These are phyloP conservation scores for Penicillium paneum DNA, from an alignment of 2,329 filamentous ascomycete genomes.

Conservation along the genomic window DNA sequence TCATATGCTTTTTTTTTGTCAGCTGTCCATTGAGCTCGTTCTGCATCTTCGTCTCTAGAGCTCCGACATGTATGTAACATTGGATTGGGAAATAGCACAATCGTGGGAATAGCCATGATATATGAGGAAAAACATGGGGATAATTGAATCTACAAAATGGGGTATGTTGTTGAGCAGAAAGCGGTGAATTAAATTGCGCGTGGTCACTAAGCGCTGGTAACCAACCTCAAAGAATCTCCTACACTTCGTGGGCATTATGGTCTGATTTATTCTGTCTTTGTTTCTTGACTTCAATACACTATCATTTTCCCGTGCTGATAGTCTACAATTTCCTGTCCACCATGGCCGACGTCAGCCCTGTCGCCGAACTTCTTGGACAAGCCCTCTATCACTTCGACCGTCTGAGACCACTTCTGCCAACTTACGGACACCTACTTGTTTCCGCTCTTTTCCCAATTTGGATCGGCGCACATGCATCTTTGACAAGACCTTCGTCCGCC, in stretches of 20 bases:
- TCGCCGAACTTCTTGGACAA: slow-evolving; percentile 41
- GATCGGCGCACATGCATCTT: slow-evolving; percentile 77
- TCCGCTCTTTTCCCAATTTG: slow-evolving; percentile 81
- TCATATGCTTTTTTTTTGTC: no score
- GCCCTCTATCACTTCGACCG: slow-evolving; percentile 45
- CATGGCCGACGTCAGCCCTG: slow-evolving; percentile 37
- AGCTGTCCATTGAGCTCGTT: no score
- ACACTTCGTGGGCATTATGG: slow-evolving; percentile 11
- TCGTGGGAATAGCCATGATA: not conserved
- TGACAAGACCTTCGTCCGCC: slow-evolving; percentile 79
- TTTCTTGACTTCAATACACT: not conserved
- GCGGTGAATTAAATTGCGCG: not conserved
- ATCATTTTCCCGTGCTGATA: not conserved
- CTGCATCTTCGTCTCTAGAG: no score
- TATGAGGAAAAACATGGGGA: not conserved
- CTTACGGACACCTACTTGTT: slow-evolving; percentile 60
- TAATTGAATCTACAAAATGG: not conserved
- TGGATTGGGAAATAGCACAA: not conserved
- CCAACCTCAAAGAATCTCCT: slow-evolving; percentile 11
- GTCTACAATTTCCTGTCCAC: slow-evolving; percentile 3
- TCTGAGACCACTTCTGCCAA: slow-evolving; percentile 50
- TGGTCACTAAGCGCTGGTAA: slow-evolving; percentile 1
- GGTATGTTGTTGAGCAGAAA: not conserved
- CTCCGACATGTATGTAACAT: no score
- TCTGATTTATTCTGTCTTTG: slow-evolving; percentile 7